Evolutionary conservation across 345 rosid species (phyloP), one percentile per base, ranked within the genome.

Genomic region (Aquilaria yunnanensis): DNA sequence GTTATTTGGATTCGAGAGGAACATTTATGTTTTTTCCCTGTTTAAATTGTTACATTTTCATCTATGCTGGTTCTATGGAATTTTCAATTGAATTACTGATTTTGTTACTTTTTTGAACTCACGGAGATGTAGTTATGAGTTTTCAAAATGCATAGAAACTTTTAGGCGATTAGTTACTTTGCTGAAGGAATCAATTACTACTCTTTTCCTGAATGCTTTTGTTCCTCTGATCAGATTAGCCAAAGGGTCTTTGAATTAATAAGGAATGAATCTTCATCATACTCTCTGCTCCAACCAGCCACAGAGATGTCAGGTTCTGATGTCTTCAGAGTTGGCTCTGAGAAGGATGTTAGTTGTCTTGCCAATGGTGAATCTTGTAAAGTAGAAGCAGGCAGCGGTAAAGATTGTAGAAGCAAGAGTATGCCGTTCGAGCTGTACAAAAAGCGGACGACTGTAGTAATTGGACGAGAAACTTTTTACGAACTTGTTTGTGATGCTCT

Each of bases 381-480:
- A 64, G 71, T 56, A 6, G 78, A 70, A 10, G 65, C 45, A 43
- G 71, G 43, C 46, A 51, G 65, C 51, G 75, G 59, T 67, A 67
- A 70, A 48, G 60, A 61, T 63, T 73, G 63, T 47, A 71, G 70
- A 64, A 70, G 62, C 56, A 81, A 69, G 63, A 75, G 71, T 60
- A 61, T 77, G 30, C 76, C 88, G 7, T 91, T 91, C 59, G 97
- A 86, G 80, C 64, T 84, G 78, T 91, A 86, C 76, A 88, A 91
- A 74, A 78, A 89, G 66, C 90, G 92, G 29, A 88, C 93, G 14
- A 84, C 96, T 70, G 77, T 81, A 54, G 79, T 84, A 65, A 86
- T 88, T 71, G 71, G 74, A 32, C 75, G 96, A 70, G 83, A 80
- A 50, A 63, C 78, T 56, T 91, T 91, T 81, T 60, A 86, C 31